Base-by-base conservation (phyloP, 2,329 filamentous ascomycete species). In the Colletotrichum trifolii region DNA sequence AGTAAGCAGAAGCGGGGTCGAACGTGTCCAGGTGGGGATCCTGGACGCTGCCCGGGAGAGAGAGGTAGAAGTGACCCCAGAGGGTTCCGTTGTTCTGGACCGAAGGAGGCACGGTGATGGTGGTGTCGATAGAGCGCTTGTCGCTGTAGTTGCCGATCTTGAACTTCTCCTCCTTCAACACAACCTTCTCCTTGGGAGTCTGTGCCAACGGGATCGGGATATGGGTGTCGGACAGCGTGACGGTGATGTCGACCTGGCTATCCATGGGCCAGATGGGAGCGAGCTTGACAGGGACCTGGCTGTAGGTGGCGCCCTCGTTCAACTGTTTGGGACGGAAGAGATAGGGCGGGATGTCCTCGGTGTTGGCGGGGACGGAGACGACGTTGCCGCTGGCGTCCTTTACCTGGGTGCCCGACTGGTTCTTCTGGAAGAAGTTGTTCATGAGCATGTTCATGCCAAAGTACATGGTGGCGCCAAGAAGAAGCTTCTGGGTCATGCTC, bases 21-120 rank as follows among this genome's bases (percentile, higher is more conserved):
- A 93, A 99, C 63, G 83, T 84, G 1, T 88, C 82, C 60, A 87
- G 85, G 9, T 85, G 85, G 3, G 95, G 95, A 73, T 98, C 95
- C 38, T 97, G 81, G 60, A 87, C 84, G 64, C 87, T 87, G 57
- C 94, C 95, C 9, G 89, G 81, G 69, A 97, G 87, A 10, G 89
- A 93, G 66, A 98, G 82, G 72, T 94, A 97, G 78, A 98, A 96
- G 77, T 99, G 96, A 2, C 92, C 95, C 89, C 93, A 97, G 9
- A 99, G 85, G 1, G 95, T 97, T 39, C 93, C 94, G 75, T 98
- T 98, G 70, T 94, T 86, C 82, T 97, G 94, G 0, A 97, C 94
- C 46, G 87, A 84, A 67, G 84, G 83, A 3, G 96, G 95, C 4
- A 98, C 89, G 3, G 84, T 79, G 74, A 99, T 93, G 42, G 84